Evolutionary conservation across 768 basidiomycete species (phyloP).

Genomic region (Boletus rufocinnamomeus): DNA sequence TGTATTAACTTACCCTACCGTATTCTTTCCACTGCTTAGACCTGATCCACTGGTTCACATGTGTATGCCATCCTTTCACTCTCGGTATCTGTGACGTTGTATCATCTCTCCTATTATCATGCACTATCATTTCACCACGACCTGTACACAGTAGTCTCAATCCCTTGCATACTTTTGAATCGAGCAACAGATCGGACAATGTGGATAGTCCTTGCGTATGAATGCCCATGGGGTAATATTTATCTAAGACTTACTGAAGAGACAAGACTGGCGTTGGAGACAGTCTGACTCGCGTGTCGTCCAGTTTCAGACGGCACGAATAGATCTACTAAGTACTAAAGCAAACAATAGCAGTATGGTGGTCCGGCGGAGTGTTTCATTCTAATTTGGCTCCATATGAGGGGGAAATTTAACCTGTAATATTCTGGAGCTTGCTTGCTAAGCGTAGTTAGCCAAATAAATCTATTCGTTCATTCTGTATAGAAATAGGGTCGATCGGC

Average conservation of each 20-base stretch:
- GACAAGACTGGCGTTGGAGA: neutral
- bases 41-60: neutral
- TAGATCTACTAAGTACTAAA: too few relatives aligned
- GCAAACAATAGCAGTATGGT: neutral
- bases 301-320: neutral
- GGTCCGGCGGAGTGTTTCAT: neutral
- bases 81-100: neutral
- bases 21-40: conserved; percentile 6
- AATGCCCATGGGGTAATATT: neutral
- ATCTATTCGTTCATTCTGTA: too few relatives aligned
- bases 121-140: neutral
- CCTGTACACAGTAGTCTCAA: neutral
- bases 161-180: neutral
- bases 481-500: neutral
- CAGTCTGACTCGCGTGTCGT: neutral
- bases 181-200: neutral
- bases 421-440: too few relatives aligned
- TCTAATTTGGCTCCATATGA: neutral
- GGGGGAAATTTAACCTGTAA: neutral
- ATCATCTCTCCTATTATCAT: conserved; percentile 7
- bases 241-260: conserved; percentile 4
- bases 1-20: neutral
- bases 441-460: too few relatives aligned
- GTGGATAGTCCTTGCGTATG: neutral
- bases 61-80: conserved; percentile 4